phyloP scores from a whole-genome alignment of 164 flowering plant genomes.

The Dillenia turbinata region DNA sequence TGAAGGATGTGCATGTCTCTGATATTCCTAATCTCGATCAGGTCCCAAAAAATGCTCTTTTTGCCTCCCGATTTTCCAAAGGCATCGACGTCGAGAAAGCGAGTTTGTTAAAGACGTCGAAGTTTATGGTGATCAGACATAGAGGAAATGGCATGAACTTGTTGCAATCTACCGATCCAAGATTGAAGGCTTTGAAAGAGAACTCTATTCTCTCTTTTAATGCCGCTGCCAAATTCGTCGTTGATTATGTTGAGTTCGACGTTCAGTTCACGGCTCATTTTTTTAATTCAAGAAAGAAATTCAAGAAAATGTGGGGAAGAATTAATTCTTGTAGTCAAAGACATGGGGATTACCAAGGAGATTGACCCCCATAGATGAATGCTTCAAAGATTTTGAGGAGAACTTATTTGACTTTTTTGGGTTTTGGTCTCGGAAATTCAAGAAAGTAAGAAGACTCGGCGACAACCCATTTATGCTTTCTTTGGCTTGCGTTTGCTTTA shows the following conservation, averaged over 20 bases:
- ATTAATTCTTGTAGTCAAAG: too few species aligned
- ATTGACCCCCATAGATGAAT: too few species aligned
- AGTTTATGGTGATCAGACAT: constrained; percentile 75
- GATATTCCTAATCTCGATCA: constrained; percentile 63
- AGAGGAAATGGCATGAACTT: constrained; percentile 85
- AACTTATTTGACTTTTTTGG: too few species aligned
- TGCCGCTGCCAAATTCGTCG: constrained; percentile 40
- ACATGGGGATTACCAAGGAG: too few species aligned
- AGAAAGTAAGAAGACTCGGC: too few species aligned
- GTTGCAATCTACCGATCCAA: constrained; percentile 50
- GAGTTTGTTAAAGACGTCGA: constrained; percentile 14
- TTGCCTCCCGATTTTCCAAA: constrained; percentile 18
- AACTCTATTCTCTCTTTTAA: constrained; percentile 75
- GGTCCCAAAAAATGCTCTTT: constrained; percentile 28
- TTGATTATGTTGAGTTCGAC: constrained; percentile 82
- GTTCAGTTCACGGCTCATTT: too few species aligned
- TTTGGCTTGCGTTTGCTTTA: too few species aligned
- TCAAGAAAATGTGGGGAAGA: too few species aligned
- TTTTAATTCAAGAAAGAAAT: too few species aligned
- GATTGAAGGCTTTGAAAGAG: constrained; percentile 70
- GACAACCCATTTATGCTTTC: too few species aligned
- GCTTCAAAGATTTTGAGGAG: too few species aligned
- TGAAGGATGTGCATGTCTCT: constrained; percentile 67
- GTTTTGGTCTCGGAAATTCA: too few species aligned
- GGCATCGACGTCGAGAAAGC: constrained; percentile 18